These are phyloP conservation scores for Quercus bicolor DNA, from an alignment of 306 rosid genomes.

Conservation along the genomic window DNA sequence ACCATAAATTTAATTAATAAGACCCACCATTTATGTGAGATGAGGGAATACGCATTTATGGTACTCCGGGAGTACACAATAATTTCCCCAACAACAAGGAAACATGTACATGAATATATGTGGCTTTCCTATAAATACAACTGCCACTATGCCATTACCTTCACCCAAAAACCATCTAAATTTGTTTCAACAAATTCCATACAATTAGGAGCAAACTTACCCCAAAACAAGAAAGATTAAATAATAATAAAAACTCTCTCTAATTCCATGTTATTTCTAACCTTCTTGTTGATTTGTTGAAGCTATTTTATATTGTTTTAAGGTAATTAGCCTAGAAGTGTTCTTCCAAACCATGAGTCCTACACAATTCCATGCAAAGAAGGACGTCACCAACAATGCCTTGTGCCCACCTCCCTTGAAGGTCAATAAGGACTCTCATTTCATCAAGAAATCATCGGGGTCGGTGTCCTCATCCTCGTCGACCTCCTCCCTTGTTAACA, in stretches of 20 bases:
- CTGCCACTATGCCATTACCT: not conserved
- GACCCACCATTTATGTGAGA: too few species aligned
- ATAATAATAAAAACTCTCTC: too few species aligned
- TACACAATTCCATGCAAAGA: slow-evolving; percentile 35
- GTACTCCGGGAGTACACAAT: fast-evolving
- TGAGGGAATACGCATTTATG: too few species aligned
- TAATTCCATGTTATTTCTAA: too few species aligned
- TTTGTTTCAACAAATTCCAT: not conserved
- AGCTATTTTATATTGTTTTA: too few species aligned
- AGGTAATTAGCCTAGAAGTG: too few species aligned
- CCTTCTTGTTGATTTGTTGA: too few species aligned
- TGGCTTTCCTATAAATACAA: not conserved
- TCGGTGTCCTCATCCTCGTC: slow-evolving; percentile 26
- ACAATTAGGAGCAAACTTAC: not conserved
- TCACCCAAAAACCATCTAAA: not conserved
- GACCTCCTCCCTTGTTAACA: slow-evolving; percentile 9
- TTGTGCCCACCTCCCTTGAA: slow-evolving; percentile 54
- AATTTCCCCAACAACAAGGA: too few species aligned
- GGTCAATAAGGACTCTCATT: slow-evolving; percentile 60
- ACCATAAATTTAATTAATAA: too few species aligned
- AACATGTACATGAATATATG: not conserved
- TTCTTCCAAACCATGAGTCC: slow-evolving; percentile 35
- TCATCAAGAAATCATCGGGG: slow-evolving; percentile 39
- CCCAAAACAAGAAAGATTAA: too few species aligned
- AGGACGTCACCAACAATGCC: slow-evolving; percentile 19